These are phyloP conservation scores for Priceomyces fermenticarens DNA, from an alignment of 805 yeast species.

Conservation along the genomic window DNA sequence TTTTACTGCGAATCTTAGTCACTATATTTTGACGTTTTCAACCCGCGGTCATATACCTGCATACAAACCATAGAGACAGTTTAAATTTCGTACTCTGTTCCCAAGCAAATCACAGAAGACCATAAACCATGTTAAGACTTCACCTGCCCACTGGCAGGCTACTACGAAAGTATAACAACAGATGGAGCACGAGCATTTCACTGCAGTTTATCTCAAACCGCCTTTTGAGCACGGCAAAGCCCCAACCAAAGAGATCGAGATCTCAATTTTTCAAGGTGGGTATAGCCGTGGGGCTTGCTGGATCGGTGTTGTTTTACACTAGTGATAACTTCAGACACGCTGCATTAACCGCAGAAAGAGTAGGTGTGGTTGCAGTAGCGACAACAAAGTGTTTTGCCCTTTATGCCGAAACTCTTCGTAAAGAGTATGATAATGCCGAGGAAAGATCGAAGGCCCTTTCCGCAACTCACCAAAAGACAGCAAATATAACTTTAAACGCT, in stretches of 20 bases:
- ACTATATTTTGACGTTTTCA: no score
- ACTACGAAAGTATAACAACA: no score
- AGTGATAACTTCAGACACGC: conserved; percentile 38
- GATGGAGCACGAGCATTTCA: no score
- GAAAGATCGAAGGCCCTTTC: conserved; percentile 54
- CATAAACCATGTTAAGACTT: no score
- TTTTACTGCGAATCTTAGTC: no score
- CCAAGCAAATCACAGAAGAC: no score
- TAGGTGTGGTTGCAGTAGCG: conserved; percentile 64
- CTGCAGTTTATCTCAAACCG: neutral
- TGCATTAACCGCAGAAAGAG: conserved; percentile 43
- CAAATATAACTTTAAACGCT: conserved; percentile 73
- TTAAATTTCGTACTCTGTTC: no score
- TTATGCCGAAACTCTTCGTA: conserved; percentile 57
- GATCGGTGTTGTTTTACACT: conserved; percentile 28
- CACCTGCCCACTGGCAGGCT: no score
- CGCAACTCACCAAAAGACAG: conserved; percentile 72
- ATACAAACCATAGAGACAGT: no score
- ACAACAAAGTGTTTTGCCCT: conserved; percentile 68
- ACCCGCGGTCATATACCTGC: no score
- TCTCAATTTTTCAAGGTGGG: conserved; percentile 19
- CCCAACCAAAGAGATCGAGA: conserved; percentile 4
- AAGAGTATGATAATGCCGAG: conserved; percentile 35
- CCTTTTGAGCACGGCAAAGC: neutral
- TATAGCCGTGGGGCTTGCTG: conserved; percentile 26